phyloP scores from a whole-genome alignment of 495 filamentous ascomycete species.

The Penicillium paradoxum region DNA sequence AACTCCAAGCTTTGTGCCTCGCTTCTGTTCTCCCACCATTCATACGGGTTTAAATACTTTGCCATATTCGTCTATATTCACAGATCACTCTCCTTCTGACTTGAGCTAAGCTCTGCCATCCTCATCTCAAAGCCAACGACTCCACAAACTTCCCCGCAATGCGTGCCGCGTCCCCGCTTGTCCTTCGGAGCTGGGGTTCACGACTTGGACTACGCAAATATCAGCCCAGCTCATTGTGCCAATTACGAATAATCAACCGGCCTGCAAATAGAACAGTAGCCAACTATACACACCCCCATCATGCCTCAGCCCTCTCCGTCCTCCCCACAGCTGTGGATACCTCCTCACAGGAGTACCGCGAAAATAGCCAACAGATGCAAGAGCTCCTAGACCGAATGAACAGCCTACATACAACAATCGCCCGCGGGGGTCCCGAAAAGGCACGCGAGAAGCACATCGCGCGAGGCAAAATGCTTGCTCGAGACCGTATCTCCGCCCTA shows the following conservation, averaged over 20 bases:
- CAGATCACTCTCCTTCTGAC: neutral
- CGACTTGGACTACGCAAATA: slow-evolving; percentile 12
- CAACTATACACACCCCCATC: slow-evolving; percentile 61
- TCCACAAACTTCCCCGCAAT: slow-evolving; percentile 29
- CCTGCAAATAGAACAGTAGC: slow-evolving; percentile 33
- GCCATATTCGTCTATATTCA: neutral
- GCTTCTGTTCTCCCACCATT: neutral
- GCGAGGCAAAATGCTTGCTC: slow-evolving; percentile 88
- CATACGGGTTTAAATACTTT: neutral
- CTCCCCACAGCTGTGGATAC: slow-evolving; percentile 74
- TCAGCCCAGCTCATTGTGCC: slow-evolving; percentile 7
- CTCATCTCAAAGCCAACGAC: slow-evolving; percentile 2
- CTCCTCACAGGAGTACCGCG: slow-evolving; percentile 68
- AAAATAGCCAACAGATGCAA: slow-evolving; percentile 76
- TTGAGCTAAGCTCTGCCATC: neutral
- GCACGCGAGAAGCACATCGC: slow-evolving; percentile 84
- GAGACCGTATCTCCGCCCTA: slow-evolving; percentile 82
- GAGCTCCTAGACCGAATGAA: slow-evolving; percentile 62
- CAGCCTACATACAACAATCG: slow-evolving; percentile 62
- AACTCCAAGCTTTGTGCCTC: slow-evolving; percentile 15
- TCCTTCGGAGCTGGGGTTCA: slow-evolving; percentile 32
- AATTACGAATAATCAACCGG: neutral
- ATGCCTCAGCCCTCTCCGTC: slow-evolving; percentile 70
- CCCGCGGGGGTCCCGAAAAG: slow-evolving; percentile 73
- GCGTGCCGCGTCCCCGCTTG: slow-evolving; percentile 35